A percentile compares a stretch with the other conserved stretches of the same genome.
Conservation (phyloP, 306 rosid genomes). For the Prunus padus region DNA sequence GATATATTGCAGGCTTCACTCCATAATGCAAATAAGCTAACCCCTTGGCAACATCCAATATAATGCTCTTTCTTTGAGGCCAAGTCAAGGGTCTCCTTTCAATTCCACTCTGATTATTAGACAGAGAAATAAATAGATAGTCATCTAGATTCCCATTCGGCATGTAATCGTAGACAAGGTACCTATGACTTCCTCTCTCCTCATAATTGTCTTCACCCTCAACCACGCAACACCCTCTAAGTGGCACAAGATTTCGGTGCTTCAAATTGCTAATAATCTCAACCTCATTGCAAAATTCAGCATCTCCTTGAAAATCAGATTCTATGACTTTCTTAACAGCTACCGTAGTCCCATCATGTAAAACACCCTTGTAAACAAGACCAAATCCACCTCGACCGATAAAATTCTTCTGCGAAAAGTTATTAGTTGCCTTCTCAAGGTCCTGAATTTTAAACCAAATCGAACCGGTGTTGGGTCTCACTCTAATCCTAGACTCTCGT, state of each 20-base stretch:
- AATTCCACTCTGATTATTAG: constrained; percentile 29
- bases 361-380: constrained; percentile 69
- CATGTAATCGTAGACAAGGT: constrained; percentile 89
- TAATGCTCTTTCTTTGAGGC: constrained; percentile 84
- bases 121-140: constrained; percentile 46
- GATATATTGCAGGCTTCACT: constrained; percentile 87
- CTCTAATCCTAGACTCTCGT: constrained; percentile 56
- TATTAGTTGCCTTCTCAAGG: constrained; percentile 80
- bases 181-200: constrained; percentile 61
- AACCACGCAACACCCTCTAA: constrained; percentile 87
- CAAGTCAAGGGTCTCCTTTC: constrained; percentile 60
- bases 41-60: constrained; percentile 91
- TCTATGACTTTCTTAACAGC: constrained; percentile 79
- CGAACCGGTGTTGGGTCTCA: constrained; percentile 84
- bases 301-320: constrained; percentile 84
- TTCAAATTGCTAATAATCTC: constrained; percentile 89
- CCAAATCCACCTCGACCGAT: constrained; percentile 95
- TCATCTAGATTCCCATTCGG: constrained; percentile 88
- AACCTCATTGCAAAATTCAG: constrained; percentile 89
- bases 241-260: constrained; percentile 86
- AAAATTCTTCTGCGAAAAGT: constrained; percentile 73
- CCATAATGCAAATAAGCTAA: constrained; percentile 92
- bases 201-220: constrained; percentile 47
- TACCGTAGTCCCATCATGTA: constrained; percentile 71
- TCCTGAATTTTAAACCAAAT: constrained; percentile 87